These are phyloP conservation scores for Sphagnum contortum DNA, from an alignment of 225 moss, liverwort and hornwort genomes.

Conservation along the genomic window DNA sequence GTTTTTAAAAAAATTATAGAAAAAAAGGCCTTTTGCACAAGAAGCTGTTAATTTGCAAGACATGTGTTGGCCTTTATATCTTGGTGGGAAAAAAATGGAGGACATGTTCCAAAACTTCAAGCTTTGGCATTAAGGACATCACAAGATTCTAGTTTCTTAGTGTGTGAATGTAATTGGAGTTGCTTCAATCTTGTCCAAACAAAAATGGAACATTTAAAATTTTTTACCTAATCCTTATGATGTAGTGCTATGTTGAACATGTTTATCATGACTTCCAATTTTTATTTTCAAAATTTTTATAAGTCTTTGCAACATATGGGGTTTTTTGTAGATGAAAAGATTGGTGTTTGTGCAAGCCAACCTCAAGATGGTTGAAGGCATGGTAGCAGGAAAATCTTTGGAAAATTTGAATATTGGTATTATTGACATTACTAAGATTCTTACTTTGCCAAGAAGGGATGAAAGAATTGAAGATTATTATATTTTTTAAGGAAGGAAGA, in stretches of 20 bases:
- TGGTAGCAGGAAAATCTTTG: background rate
- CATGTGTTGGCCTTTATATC: background rate
- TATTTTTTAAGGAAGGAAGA: no score
- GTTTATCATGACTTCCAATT: background rate
- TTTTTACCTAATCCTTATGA: background rate
- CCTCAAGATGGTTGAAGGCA: background rate
- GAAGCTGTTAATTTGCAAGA: background rate
- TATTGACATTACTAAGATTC: background rate
- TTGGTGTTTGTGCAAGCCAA: background rate
- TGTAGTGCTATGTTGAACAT: background rate
- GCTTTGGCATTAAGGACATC: background rate
- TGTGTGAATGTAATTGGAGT: background rate
- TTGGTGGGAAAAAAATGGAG: background rate
- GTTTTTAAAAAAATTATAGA: background rate
- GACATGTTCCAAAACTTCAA: constrained; percentile 1
- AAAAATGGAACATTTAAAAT: background rate
- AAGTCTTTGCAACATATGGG: background rate
- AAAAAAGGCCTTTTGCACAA: background rate
- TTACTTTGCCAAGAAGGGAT: background rate
- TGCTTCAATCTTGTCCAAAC: background rate
- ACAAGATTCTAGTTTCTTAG: background rate
- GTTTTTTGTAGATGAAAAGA: background rate
- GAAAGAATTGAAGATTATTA: background rate
- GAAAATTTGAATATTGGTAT: background rate
- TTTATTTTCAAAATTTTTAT: background rate